Percentiles rank a stretch among this genome's conserved stretches.
Conservation (phyloP, 352 stramenopile genomes). For the Phytophthora palmivora region DNA sequence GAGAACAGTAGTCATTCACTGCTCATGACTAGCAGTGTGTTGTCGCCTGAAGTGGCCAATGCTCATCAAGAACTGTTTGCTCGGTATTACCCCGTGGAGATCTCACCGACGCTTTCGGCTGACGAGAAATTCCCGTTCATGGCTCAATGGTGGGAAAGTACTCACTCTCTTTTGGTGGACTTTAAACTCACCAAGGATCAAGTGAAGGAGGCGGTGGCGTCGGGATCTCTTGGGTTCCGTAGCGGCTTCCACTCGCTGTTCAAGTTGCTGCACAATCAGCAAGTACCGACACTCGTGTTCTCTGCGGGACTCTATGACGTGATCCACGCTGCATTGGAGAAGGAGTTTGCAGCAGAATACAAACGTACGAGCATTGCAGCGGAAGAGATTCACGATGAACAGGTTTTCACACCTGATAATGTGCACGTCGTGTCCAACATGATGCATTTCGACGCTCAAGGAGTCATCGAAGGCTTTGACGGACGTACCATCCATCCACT, state of each 20-base stretch:
- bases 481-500: conserved; percentile 72
- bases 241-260: conserved; percentile 60
- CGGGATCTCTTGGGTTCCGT: conserved; percentile 35
- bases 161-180: conserved; percentile 52
- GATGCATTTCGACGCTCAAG: conserved; percentile 67
- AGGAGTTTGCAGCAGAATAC: conserved; percentile 42
- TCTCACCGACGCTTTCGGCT: conserved; percentile 56
- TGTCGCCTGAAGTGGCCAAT: conserved; percentile 22
- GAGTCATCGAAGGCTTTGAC: conserved; percentile 56
- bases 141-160: conserved; percentile 62
- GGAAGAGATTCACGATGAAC: background rate
- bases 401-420: conserved; percentile 44
- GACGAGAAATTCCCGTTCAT: conserved; percentile 74
- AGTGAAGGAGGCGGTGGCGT: conserved; percentile 43
- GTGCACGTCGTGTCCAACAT: conserved; percentile 83
- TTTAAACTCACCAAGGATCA: conserved; percentile 51
- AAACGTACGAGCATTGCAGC: conserved; percentile 10
- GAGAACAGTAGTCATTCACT: conserved; percentile 39
- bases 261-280: conserved; percentile 33
- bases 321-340: conserved; percentile 54
- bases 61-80: conserved; percentile 51
- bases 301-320: conserved; percentile 65
- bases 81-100: conserved; percentile 72
- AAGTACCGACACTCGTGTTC: conserved; percentile 66
- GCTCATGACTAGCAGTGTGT: conserved; percentile 33